A percentile compares a stretch with the other conserved stretches of the same genome.
These are phyloP conservation scores for Ganoderma sinense DNA, from an alignment of 1,284 basidiomycete species.

Conservation along the genomic window DNA sequence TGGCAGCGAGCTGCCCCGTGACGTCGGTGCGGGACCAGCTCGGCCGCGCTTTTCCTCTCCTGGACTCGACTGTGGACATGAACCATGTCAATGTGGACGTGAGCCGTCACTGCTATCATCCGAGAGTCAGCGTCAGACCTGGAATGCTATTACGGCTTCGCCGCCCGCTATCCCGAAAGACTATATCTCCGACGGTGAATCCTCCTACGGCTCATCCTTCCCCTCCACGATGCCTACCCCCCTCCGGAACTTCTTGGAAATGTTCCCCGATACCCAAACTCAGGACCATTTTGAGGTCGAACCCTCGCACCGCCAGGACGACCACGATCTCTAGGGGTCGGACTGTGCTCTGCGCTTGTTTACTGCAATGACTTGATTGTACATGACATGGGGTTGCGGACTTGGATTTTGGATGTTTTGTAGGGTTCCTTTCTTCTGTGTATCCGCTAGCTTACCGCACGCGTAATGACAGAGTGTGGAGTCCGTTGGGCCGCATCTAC, in stretches of 20 bases:
- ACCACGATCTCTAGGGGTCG: neutral
- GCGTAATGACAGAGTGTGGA: neutral
- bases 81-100: neutral
- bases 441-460: neutral
- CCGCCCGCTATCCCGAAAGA: neutral
- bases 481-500: neutral
- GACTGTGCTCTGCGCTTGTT: neutral
- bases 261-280: slow-evolving; percentile 7
- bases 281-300: neutral
- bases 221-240: neutral
- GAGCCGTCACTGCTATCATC: neutral
- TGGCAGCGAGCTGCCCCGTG: slow-evolving; percentile 18
- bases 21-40: neutral
- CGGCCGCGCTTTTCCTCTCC: slow-evolving; percentile 5
- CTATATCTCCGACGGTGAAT: neutral
- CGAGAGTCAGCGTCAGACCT: neutral
- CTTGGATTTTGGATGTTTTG: neutral
- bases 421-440: neutral
- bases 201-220: neutral
- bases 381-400: neutral
- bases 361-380: neutral
- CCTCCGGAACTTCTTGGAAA: neutral
- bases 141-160: neutral
- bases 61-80: neutral
- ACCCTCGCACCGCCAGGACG: neutral